These are phyloP conservation scores for Aspergillus pseudoterreus DNA, from an alignment of 2,329 filamentous ascomycete species.

Conservation along the genomic window DNA sequence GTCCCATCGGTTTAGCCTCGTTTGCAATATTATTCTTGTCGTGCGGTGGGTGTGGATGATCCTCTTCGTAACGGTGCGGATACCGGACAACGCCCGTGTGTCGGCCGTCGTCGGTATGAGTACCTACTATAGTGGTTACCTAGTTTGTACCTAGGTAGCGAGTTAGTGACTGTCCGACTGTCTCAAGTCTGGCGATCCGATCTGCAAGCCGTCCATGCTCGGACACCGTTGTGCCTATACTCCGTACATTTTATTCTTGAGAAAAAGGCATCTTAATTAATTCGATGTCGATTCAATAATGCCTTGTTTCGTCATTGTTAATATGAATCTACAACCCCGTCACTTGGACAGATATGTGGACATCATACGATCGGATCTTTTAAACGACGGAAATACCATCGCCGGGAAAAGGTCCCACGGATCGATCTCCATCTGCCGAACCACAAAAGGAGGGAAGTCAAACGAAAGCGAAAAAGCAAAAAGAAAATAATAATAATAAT, in stretches of 20 bases:
- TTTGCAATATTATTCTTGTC: not conserved
- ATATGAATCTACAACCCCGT: not conserved
- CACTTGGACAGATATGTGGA: not conserved
- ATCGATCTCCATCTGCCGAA: not conserved
- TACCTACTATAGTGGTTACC: not conserved
- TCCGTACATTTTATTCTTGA: not conserved
- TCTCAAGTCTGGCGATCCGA: constrained; percentile 15
- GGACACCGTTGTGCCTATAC: not conserved
- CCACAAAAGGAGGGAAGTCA: not conserved
- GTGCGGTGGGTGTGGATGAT: not conserved
- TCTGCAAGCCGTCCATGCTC: constrained; percentile 10
- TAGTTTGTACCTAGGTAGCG: too few species aligned
- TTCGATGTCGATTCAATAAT: not conserved
- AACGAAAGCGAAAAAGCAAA: not conserved
- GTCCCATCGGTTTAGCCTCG: constrained; percentile 5
- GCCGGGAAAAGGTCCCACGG: not conserved
- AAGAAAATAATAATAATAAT: not conserved
- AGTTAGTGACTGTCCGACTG: constrained; percentile 1
- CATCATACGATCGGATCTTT: not conserved
- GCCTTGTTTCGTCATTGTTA: not conserved
- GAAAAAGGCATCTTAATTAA: not conserved
- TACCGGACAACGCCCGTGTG: constrained; percentile 4
- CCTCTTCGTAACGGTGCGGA: constrained; percentile 2
- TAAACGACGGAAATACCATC: not conserved
- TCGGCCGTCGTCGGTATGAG: not conserved